Conservation (phyloP, 441 rosid species). For the Metrosideros polymorpha region DNA sequence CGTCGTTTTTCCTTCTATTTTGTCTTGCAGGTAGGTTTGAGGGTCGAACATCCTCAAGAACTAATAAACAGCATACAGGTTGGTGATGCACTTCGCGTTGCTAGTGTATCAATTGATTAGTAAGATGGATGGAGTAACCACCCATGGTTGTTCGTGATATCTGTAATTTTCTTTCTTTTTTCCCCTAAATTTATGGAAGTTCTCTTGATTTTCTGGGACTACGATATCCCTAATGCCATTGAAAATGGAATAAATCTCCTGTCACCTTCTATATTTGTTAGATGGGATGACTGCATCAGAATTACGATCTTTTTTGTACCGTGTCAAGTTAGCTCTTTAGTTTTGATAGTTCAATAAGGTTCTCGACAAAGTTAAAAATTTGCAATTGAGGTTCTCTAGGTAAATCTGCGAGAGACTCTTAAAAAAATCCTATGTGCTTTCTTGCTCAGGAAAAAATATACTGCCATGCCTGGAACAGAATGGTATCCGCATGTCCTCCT, state of each 20-base stretch:
- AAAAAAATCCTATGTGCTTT: background rate
- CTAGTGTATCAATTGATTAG: background rate
- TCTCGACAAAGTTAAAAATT: background rate
- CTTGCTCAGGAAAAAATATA: background rate
- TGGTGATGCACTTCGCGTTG: slow-evolving; percentile 3
- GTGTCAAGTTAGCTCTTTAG: background rate
- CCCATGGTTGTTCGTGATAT: background rate
- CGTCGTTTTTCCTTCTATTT: background rate
- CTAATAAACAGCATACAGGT: slow-evolving; percentile 89
- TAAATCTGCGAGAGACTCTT: background rate
- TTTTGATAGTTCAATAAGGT: background rate
- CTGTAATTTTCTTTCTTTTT: background rate
- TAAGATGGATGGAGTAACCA: background rate
- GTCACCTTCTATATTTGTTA: background rate
- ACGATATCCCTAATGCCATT: background rate
- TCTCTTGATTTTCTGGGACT: background rate
- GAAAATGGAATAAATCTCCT: background rate
- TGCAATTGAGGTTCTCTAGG: background rate
- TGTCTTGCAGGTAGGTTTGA: slow-evolving; percentile 71
- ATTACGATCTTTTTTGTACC: background rate
- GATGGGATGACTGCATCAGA: background rate
- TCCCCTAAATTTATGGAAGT: background rate
- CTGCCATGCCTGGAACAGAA: background rate
- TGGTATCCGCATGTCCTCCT: background rate
- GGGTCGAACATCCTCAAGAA: slow-evolving; percentile 95